These are phyloP conservation scores for Gastrolobium villosum DNA, from an alignment of 306 rosid species.

Conservation along the genomic window DNA sequence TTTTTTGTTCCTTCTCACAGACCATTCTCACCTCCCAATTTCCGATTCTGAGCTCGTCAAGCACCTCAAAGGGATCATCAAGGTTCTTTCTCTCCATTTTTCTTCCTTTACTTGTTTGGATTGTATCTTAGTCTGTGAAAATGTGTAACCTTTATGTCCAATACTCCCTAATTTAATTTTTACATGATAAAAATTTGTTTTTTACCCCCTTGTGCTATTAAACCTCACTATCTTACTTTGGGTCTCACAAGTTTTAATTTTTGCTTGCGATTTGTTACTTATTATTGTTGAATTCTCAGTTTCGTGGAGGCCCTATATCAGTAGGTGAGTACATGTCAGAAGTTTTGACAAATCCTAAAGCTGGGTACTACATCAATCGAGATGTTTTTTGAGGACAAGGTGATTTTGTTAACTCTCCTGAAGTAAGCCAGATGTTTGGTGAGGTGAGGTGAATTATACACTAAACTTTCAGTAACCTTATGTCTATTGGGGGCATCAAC, in stretches of 20 bases:
- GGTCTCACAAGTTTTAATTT: background rate
- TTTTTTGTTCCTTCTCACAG: conserved; percentile 35
- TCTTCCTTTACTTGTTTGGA: background rate
- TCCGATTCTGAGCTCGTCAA: conserved; percentile 61
- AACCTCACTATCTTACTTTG: background rate
- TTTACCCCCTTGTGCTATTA: background rate
- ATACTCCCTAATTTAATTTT: background rate
- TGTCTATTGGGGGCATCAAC: background rate
- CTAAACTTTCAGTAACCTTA: background rate
- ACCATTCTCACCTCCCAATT: conserved; percentile 55
- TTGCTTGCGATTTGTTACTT: background rate
- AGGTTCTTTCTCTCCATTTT: conserved; percentile 45
- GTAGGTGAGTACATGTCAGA: conserved; percentile 97
- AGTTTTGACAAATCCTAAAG: conserved; percentile 95
- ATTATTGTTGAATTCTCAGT: conserved; percentile 60
- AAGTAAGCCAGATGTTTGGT: conserved; percentile 99
- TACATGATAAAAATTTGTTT: conserved; percentile 5
- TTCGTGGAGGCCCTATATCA: conserved; percentile 98
- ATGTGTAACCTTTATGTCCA: background rate
- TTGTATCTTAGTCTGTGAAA: background rate
- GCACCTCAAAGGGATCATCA: conserved; percentile 64
- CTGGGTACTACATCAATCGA: conserved; percentile 90
- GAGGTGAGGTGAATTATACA: conserved; percentile 75
- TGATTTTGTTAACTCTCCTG: conserved; percentile 97
- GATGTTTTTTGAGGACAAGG: conserved; percentile 96